Base-by-base conservation (phyloP, 441 rosid genomes). In the Corymbia calophylla region DNA sequence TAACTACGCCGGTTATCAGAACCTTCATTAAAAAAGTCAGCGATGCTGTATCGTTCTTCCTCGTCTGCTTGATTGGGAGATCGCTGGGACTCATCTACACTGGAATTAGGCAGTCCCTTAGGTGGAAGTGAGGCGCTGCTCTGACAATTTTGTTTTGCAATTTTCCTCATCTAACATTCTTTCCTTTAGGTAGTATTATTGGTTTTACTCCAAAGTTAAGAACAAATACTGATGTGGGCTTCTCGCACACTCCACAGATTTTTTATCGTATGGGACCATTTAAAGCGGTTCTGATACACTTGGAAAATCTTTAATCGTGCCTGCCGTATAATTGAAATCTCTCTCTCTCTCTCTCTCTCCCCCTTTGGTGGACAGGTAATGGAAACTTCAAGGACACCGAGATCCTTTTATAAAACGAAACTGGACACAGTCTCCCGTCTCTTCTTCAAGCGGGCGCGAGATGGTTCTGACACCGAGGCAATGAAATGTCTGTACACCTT, bases 21-120 rank as follows among this genome's bases (percentile, higher is more conserved):
- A 95, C 94, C 90, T 88, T 96, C 66, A 86, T 98, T 77, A 92
- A 95, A 88, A 95, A 95, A 95, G 92, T 96, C 93, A 95, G 98
- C 91, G 93, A 93, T 91, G 94, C 96, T 88, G 93, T 98, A 90
- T 97, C 99, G 31, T 98, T 97, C 94, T 96, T 96, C 93, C 96
- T 96, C 9, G 96, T 96, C 87, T 90, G 96, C 91, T 94, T 97
- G 95, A 96, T 96, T 86, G 98, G 98, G 93, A 95, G 98, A 92
- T 96, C 99, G 49, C 91, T 95, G 87, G 98, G 99, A 87, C 98
- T 96, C 90, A 95, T 96, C 92, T 97, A 96, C 91, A 95, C 99
- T 11, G 99, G 99, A 88, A 96, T 98, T 88, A 94, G 99, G 93
- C 99, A 97, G 93, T 95, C 99, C 81, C 94, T 96, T 81, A 90